Evolutionary conservation across 768 basidiomycete genomes (phyloP), one percentile per base, ranked within the genome.

Genomic region (Amanita polypyramis): DNA sequence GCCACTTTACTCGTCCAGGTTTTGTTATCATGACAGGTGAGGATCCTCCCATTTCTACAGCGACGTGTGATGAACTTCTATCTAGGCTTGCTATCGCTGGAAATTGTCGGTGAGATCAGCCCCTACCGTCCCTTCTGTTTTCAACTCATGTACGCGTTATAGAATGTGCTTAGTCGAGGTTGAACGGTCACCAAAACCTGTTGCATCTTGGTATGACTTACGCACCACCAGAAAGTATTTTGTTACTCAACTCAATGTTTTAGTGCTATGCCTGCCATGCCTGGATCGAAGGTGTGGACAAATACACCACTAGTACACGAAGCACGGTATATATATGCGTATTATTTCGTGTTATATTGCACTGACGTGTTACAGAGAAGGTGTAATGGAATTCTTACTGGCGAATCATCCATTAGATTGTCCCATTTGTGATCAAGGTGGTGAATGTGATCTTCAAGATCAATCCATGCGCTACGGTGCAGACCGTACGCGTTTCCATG

Each of bases 91-190:
- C 94, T 42, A 94, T 98, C 59, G 95, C 95, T 56, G 95, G 95
- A 44, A 97, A 98, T 64, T 97, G 95, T 70, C 87, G 89, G 88
- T 88, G 55, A 65, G 84, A 10, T 6, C 9, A 27, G n/a, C 23
- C 33, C 21, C 41, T 36, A 15, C 27, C 9, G 17, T 50, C 15
- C 10, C 48, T 41, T 23, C 49, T 51, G n/a, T 47, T 21, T 49
- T 42, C 38, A 45, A 49, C 41, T 19, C 23, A 37, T 37, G 38
- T 40, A 41, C 46, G 21, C 19, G 7, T 2, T 44, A 19, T 53
- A 90, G 94, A 56, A 99, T 99, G 96, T 99, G 96, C 67, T 70
- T 99, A 43, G 96, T 99, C 33, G 96, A 99, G 68, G 95, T 99
- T 44, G 90, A 92, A 63, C 77, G 90, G 52, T 90, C 92, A 50